A percentile compares a stretch with the other conserved stretches of the same genome.
These are phyloP conservation scores for Opeltia flavorubescens DNA, from an alignment of 495 filamentous ascomycete genomes.

Conservation along the genomic window DNA sequence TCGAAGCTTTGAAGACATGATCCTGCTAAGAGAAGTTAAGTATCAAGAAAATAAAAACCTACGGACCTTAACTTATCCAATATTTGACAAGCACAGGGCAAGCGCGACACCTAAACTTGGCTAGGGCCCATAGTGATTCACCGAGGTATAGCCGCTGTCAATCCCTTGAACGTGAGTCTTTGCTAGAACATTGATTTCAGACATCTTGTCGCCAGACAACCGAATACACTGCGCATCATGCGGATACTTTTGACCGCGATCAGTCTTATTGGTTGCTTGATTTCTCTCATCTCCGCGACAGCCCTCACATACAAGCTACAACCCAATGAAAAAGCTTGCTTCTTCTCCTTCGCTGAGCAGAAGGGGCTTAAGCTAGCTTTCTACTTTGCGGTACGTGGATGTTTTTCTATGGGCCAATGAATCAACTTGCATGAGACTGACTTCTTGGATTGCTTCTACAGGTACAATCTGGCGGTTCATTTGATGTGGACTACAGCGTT, in stretches of 20 bases:
- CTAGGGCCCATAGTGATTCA: too few relatives aligned
- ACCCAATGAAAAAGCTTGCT: conserved; percentile 90
- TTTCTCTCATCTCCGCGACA: conserved; percentile 52
- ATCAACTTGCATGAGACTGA: not conserved
- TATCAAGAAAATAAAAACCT: too few relatives aligned
- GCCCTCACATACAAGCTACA: conserved; percentile 88
- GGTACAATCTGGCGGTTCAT: conserved; percentile 93
- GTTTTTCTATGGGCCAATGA: conserved; percentile 6
- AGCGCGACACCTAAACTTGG: too few relatives aligned
- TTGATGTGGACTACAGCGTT: conserved; percentile 90
- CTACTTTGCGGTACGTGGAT: conserved; percentile 81
- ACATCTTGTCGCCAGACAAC: not conserved
- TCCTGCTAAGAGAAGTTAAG: too few relatives aligned
- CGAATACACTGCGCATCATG: not conserved
- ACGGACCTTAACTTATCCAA: too few relatives aligned
- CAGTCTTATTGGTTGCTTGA: conserved; percentile 52
- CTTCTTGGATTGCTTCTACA: conserved; percentile 22
- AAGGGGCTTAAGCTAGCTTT: conserved; percentile 83
- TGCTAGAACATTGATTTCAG: not conserved
- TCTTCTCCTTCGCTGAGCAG: conserved; percentile 66
- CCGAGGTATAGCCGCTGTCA: too few relatives aligned
- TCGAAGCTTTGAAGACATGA: conserved; percentile 22
- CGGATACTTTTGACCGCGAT: not conserved
- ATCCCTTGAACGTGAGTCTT: too few relatives aligned
- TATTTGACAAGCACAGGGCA: too few relatives aligned